phyloP scores from a whole-genome alignment of 345 rosid species.

The Bruguiera gymnorhiza region DNA sequence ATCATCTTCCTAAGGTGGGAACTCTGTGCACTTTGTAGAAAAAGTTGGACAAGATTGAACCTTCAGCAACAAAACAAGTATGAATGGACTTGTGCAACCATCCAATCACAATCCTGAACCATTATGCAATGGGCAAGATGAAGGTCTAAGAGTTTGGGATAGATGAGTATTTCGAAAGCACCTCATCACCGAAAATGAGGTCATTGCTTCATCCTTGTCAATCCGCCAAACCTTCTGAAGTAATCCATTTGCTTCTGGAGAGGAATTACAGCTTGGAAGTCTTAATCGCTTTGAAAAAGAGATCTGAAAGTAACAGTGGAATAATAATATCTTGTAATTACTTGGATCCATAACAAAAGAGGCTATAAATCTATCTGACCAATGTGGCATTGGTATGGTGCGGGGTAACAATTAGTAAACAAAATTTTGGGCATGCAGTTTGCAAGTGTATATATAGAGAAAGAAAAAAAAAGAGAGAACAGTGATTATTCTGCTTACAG shows the following conservation, averaged over 20 bases:
- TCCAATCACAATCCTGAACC: slow-evolving; percentile 1
- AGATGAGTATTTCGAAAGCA: slow-evolving; percentile 26
- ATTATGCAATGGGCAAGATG: slow-evolving; percentile 10
- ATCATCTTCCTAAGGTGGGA: slow-evolving; percentile 80
- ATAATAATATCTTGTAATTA: slow-evolving; percentile 15
- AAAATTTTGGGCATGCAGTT: neutral
- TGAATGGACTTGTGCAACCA: slow-evolving; percentile 2
- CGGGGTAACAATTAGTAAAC: slow-evolving; percentile 3
- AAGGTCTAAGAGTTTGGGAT: neutral
- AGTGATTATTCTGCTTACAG: slow-evolving; percentile 47
- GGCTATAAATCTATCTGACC: slow-evolving; percentile 1
- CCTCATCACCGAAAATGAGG: slow-evolving; percentile 89
- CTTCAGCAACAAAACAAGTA: slow-evolving; percentile 39
- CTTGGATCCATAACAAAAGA: slow-evolving; percentile 9
- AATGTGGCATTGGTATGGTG: neutral
- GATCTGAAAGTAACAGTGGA: slow-evolving; percentile 47
- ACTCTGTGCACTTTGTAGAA: slow-evolving; percentile 50
- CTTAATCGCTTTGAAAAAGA: slow-evolving; percentile 77
- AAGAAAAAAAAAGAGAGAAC: neutral
- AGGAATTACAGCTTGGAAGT: slow-evolving; percentile 59
- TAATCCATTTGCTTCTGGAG: slow-evolving; percentile 48
- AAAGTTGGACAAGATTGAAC: slow-evolving; percentile 87
- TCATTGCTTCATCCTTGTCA: slow-evolving; percentile 77
- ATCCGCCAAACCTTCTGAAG: slow-evolving; percentile 66
- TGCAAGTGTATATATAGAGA: neutral